A percentile compares a stretch with the other conserved stretches of the same genome.
Evolutionary conservation across 306 rosid genomes (phyloP).

Genomic region (Prunus davidiana): DNA sequence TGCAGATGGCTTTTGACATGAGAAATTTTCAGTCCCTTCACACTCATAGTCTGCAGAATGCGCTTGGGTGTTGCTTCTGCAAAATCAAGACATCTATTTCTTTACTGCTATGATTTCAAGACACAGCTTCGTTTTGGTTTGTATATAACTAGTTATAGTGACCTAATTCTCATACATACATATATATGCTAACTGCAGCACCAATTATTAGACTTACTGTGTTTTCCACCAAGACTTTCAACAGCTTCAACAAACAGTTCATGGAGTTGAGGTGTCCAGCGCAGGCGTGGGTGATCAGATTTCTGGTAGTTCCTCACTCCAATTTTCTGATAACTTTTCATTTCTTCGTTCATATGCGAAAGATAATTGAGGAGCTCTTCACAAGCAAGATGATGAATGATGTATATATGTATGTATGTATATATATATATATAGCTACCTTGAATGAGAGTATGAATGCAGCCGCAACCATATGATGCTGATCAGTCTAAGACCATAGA

Average conservation of each 20-base stretch:
- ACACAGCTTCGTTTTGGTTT: not conserved
- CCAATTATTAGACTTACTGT: conserved; percentile 21
- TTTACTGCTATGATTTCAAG: not conserved
- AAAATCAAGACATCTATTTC: not conserved
- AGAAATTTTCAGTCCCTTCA: conserved; percentile 60
- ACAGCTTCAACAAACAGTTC: conserved; percentile 36
- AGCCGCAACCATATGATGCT: not conserved
- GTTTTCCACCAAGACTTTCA: conserved; percentile 40
- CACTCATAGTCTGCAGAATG: conserved; percentile 68
- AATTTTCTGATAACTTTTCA: conserved; percentile 17
- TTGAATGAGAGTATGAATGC: conserved; percentile 4
- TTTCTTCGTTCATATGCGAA: not conserved
- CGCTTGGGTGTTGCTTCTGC: conserved; percentile 78
- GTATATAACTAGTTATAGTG: too few species aligned
- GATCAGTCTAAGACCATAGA: conserved; percentile 20
- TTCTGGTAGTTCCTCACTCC: conserved; percentile 39
- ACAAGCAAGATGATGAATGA: not conserved
- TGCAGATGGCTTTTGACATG: conserved; percentile 87
- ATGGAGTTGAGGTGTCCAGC: conserved; percentile 48
- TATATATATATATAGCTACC: not conserved
- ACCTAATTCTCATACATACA: not conserved
- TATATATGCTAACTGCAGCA: not conserved
- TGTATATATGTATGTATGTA: not conserved
- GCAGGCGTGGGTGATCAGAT: conserved; percentile 44
- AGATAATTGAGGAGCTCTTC: not conserved